Base-by-base conservation (phyloP, 2,329 filamentous ascomycete species). In the Rugonectria rugulosa region DNA sequence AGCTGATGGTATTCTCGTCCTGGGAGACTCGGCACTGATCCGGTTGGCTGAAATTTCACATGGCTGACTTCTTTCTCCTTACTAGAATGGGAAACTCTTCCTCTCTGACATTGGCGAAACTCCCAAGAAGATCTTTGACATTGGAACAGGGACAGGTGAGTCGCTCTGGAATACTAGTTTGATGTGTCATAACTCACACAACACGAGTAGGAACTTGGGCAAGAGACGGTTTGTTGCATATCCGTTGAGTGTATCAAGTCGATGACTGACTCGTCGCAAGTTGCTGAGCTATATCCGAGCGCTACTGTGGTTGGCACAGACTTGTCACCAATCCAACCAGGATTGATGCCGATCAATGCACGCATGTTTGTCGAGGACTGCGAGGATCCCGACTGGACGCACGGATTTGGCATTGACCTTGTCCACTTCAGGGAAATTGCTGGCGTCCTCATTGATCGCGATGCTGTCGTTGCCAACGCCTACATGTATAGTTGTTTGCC, bases 361-460 rank as follows among this genome's bases (percentile, higher is more conserved):
- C 77, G 76, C 7, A 88, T 88, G 71, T 75, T 86, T 54, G 78
- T 89, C 9, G 86, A 88, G 63, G 85, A 88, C 65, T 79, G 81
- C 45, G 83, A 75, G 54, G 72, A 87, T 59, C 76, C 81, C 41
- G 77, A 82, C 8, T 89, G 86, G 86, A 60, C 72, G 5, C 73
- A 75, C 21, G 83, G 81, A 44, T 70, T 75, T 4, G 73, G 80
- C 48, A 86, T 83, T 64, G 84, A 88, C 67, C 78, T 82, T 59
- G 79, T 88, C 2, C 79, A 78, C 75, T 81, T 78, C 64, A 77
- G 72, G 63, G 79, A 66, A 65, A 80, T 74, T 75, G 83, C 76
- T 63, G 75, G 60, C 21, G 76, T 79, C 24, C 76, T 89, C 34
- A 72, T 75, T n/a, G 76, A 88, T 62, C 65, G 84, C 17, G 68